Conservation (phyloP, 192 early-diverging fungal genomes). For the Linnemannia zychae region DNA sequence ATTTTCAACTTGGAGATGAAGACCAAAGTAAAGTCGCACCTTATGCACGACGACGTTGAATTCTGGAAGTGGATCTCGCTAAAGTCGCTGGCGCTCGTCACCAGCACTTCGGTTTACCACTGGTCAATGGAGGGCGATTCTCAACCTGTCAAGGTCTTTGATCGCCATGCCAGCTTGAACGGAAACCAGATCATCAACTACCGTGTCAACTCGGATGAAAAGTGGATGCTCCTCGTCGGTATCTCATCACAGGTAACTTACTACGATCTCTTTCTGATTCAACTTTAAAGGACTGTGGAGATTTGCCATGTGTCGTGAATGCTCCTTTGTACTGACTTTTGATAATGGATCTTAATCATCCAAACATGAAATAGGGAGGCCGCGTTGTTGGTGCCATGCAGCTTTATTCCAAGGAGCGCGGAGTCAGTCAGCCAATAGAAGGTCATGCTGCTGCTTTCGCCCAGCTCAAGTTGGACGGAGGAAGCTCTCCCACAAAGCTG, state of each 20-base stretch:
- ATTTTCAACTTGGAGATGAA: slow-evolving; percentile 98
- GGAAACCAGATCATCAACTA: slow-evolving; percentile 98
- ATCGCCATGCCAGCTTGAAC: slow-evolving; percentile 84
- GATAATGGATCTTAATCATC: background rate
- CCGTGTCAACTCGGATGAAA: slow-evolving; percentile 89
- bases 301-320: background rate
- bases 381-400: slow-evolving; percentile 98
- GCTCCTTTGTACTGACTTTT: background rate
- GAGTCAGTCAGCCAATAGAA: slow-evolving; percentile 94
- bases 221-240: slow-evolving; percentile 96
- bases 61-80: slow-evolving; percentile 97
- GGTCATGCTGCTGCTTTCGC: slow-evolving; percentile 98
- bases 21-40: slow-evolving; percentile 93
- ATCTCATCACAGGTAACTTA: slow-evolving; percentile 85
- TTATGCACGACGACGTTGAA: slow-evolving; percentile 89
- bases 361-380: slow-evolving; percentile 62
- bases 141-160: slow-evolving; percentile 91
- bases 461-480: slow-evolving; percentile 79
- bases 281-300: background rate
- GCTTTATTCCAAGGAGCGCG: slow-evolving; percentile 93
- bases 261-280: background rate
- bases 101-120: slow-evolving; percentile 91
- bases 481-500: slow-evolving; percentile 83
- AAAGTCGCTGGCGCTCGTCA: slow-evolving; percentile 90
- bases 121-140: slow-evolving; percentile 97